These are phyloP conservation scores for Glonium stellatum DNA, from an alignment of 495 filamentous ascomycete genomes.

Conservation along the genomic window DNA sequence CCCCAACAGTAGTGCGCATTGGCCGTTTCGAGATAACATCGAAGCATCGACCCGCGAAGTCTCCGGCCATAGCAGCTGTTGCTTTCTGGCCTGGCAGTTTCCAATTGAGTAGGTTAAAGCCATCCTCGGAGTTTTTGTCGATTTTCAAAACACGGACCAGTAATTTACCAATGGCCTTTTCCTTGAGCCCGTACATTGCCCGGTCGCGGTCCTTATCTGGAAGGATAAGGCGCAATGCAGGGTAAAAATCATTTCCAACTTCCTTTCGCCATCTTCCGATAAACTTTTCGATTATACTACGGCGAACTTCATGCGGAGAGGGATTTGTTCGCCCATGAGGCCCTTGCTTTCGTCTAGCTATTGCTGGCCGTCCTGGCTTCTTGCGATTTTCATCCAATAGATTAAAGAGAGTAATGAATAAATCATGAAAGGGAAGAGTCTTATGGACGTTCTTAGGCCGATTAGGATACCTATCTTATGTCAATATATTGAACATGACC, in stretches of 20 bases:
- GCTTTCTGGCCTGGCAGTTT: slow-evolving; percentile 70
- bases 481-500: not conserved
- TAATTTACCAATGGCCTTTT: slow-evolving; percentile 80
- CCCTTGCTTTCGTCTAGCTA: slow-evolving; percentile 48
- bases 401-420: slow-evolving; percentile 75
- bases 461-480: slow-evolving; percentile 61
- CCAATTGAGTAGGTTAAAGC: slow-evolving; percentile 80
- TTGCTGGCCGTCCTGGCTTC: slow-evolving; percentile 50
- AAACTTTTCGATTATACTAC: slow-evolving; percentile 83
- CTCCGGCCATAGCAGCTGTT: slow-evolving; percentile 63
- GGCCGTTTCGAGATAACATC: slow-evolving; percentile 80
- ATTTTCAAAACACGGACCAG: slow-evolving; percentile 90
- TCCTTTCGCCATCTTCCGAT: slow-evolving; percentile 82
- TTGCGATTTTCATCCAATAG: slow-evolving; percentile 80
- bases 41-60: slow-evolving; percentile 83
- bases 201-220: slow-evolving; percentile 90
- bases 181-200: slow-evolving; percentile 91
- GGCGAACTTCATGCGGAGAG: slow-evolving; percentile 74
- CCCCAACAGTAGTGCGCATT: slow-evolving; percentile 64
- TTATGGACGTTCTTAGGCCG: slow-evolving; percentile 70
- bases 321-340: slow-evolving; percentile 51
- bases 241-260: slow-evolving; percentile 88
- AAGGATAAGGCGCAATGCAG: slow-evolving; percentile 85
- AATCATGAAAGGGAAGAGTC: slow-evolving; percentile 76
- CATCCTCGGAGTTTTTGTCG: slow-evolving; percentile 84